Percentiles rank a stretch among this genome's conserved stretches.
phyloP scores from a whole-genome alignment of 805 yeast species.

The Kuraishia ogatae region DNA sequence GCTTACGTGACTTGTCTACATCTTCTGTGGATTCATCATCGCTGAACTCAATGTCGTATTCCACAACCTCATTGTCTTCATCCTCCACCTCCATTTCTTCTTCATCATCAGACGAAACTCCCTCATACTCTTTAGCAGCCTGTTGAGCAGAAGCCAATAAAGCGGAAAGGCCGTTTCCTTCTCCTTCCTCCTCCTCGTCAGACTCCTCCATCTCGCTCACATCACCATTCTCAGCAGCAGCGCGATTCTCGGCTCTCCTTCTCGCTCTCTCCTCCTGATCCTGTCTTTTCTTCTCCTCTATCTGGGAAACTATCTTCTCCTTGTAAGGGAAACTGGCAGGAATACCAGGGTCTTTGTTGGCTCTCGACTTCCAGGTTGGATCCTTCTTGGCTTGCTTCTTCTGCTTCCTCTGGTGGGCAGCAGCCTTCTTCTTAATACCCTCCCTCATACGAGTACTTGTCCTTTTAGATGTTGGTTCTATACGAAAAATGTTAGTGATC shows the following conservation, averaged over 20 bases:
- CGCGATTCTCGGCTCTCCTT: slow-evolving; percentile 39
- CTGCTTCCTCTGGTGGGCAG: slow-evolving; percentile 85
- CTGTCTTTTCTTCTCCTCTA: slow-evolving; percentile 51
- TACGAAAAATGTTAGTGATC: slow-evolving; percentile 6
- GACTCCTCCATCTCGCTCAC: slow-evolving; percentile 23
- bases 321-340: slow-evolving; percentile 95
- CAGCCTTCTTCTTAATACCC: slow-evolving; percentile 92
- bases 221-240: slow-evolving; percentile 28
- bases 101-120: slow-evolving; percentile 33
- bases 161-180: slow-evolving; percentile 57
- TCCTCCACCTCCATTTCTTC: slow-evolving; percentile 31
- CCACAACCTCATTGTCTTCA: slow-evolving; percentile 40
- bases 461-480: slow-evolving; percentile 75
- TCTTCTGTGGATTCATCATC: slow-evolving; percentile 35
- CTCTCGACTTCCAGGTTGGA: slow-evolving; percentile 85
- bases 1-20: slow-evolving; percentile 72
- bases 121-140: slow-evolving; percentile 72
- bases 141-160: slow-evolving; percentile 82
- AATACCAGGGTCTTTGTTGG: slow-evolving; percentile 86
- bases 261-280: slow-evolving; percentile 47
- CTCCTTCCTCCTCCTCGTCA: slow-evolving; percentile 28
- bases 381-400: slow-evolving; percentile 79
- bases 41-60: slow-evolving; percentile 35
- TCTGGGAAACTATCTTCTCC: slow-evolving; percentile 65
- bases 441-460: slow-evolving; percentile 88